Percentiles rank a stretch among this genome's conserved stretches.
phyloP scores from a whole-genome alignment of 116 monocot species.

The Posidonia oceanica region DNA sequence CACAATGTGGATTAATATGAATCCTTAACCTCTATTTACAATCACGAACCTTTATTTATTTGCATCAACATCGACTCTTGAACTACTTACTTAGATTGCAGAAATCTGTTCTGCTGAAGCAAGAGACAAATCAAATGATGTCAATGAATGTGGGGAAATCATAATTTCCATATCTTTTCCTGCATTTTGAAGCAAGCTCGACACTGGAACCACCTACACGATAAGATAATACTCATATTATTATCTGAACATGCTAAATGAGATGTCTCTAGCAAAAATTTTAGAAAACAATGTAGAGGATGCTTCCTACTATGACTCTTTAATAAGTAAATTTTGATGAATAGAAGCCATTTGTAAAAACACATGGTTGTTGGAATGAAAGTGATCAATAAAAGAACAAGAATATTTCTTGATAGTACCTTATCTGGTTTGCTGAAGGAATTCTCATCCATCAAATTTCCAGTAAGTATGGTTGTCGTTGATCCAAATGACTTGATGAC shows the following conservation, averaged over 20 bases:
- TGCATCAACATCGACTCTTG: no score
- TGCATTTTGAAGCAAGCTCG: conserved; percentile 30
- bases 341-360: neutral
- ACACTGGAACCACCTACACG: conserved; percentile 52
- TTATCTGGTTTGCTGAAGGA: conserved; percentile 60
- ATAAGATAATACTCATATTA: neutral
- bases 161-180: conserved; percentile 35
- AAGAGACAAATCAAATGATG: conserved; percentile 60
- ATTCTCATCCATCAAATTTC: conserved; percentile 69
- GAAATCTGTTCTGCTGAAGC: conserved; percentile 8
- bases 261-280: no score
- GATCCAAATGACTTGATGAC: conserved; percentile 31
- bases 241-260: neutral
- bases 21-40: no score
- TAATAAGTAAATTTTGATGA: no score
- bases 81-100: no score
- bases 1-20: no score
- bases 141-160: conserved; percentile 45
- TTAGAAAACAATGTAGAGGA: no score
- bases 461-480: conserved; percentile 45
- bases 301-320: no score
- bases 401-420: conserved; percentile 24
- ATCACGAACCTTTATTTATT: no score
- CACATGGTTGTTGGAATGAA: neutral
- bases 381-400: neutral